These are phyloP conservation scores for Xylaria scruposa DNA, from an alignment of 495 filamentous ascomycete species.

Conservation along the genomic window DNA sequence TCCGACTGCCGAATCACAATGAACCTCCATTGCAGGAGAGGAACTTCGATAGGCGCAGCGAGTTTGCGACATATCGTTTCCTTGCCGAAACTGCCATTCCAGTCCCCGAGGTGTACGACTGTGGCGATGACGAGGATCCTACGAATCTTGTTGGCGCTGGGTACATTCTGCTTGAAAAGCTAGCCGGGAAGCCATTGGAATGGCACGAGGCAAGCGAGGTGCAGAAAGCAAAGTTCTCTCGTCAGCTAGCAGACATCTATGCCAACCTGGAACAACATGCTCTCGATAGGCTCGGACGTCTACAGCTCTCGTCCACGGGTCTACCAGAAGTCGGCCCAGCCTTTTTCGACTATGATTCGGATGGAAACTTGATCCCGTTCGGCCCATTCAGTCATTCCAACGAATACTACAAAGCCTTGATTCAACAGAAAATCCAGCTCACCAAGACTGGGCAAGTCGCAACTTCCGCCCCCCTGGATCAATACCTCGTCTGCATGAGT, in stretches of 20 bases:
- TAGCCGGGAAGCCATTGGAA: conserved; percentile 38
- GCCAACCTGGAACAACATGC: conserved; percentile 37
- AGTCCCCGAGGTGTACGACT: conserved; percentile 32
- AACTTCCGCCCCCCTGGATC: conserved; percentile 25
- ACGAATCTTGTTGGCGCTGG: conserved; percentile 41
- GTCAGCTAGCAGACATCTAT: conserved; percentile 47
- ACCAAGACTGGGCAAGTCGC: conserved; percentile 36
- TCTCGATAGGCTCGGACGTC: conserved; percentile 39
- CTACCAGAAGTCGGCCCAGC: conserved; percentile 30
- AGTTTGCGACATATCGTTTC: conserved; percentile 34
- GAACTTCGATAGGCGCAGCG: conserved; percentile 31
- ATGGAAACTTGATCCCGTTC: conserved; percentile 26
- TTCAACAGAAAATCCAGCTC: conserved; percentile 30
- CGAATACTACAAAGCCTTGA: conserved; percentile 39
- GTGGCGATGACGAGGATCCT: conserved; percentile 34
- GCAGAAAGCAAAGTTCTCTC: conserved; percentile 39
- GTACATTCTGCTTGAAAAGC: conserved; percentile 45
- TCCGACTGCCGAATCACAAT: conserved; percentile 31
- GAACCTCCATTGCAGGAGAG: conserved; percentile 30
- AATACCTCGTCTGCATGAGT: conserved; percentile 46
- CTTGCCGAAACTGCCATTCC: conserved; percentile 27
- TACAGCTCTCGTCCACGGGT: conserved; percentile 33
- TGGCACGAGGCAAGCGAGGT: conserved; percentile 36
- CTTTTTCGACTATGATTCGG: conserved; percentile 32
- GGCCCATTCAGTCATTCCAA: conserved; percentile 38